These are phyloP conservation scores for Entomortierella chlamydospora DNA, from an alignment of 192 early-diverging fungal genomes.

Conservation along the genomic window DNA sequence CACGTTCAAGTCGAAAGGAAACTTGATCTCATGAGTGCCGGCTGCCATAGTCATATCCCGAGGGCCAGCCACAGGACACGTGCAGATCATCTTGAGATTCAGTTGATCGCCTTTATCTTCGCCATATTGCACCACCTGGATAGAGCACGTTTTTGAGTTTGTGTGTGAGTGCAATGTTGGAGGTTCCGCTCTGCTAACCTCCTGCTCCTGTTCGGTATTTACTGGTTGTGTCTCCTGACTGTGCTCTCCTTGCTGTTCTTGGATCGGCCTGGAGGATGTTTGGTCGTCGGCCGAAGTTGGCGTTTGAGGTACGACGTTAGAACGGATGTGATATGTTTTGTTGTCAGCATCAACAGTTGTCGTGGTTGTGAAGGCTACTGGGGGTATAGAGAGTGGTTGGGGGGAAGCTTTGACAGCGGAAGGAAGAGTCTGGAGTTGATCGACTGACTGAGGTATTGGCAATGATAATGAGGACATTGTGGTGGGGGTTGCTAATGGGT, in stretches of 20 bases:
- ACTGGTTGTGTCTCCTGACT: background rate
- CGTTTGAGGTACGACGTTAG: slow-evolving; percentile 47
- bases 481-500: slow-evolving; percentile 8
- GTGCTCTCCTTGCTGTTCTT: background rate
- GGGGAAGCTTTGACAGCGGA: background rate
- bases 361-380: slow-evolving; percentile 37
- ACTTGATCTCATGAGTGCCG: slow-evolving; percentile 72
- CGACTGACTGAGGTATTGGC: slow-evolving; percentile 11
- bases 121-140: slow-evolving; percentile 65
- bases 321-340: slow-evolving; percentile 56
- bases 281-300: slow-evolving; percentile 19
- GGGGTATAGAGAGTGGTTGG: slow-evolving; percentile 48
- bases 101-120: slow-evolving; percentile 56
- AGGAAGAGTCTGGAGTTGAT: slow-evolving; percentile 12
- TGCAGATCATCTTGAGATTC: slow-evolving; percentile 51
- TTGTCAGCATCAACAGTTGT: slow-evolving; percentile 57
- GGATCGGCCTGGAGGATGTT: background rate
- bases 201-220: background rate
- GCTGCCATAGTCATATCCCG: slow-evolving; percentile 48
- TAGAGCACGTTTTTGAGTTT: slow-evolving; percentile 58
- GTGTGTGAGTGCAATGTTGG: slow-evolving; percentile 60
- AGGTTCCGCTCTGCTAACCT: slow-evolving; percentile 6
- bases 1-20: slow-evolving; percentile 70
- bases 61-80: slow-evolving; percentile 53
- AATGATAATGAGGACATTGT: background rate